Percentiles rank a stretch among this genome's conserved stretches.
These are phyloP conservation scores for Dorcoceras hygrometricum DNA, from an alignment of 257 asterid genomes.

Conservation along the genomic window DNA sequence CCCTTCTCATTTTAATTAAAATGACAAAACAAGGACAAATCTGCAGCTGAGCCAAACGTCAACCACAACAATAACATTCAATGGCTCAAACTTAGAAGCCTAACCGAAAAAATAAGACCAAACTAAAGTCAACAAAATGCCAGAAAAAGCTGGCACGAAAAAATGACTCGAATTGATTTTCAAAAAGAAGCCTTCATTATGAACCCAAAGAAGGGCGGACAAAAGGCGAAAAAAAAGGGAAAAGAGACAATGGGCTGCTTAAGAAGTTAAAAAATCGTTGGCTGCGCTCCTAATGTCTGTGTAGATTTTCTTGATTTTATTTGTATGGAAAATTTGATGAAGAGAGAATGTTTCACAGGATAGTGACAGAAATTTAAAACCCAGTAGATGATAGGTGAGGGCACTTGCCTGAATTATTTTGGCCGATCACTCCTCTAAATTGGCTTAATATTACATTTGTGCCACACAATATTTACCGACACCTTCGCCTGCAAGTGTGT, in stretches of 20 bases:
- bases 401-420: background rate
- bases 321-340: slow-evolving; percentile 10
- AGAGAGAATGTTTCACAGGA: slow-evolving; percentile 32
- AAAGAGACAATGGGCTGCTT: background rate
- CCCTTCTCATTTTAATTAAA: background rate
- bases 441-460: slow-evolving; percentile 15
- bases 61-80: slow-evolving; percentile 10
- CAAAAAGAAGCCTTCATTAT: slow-evolving; percentile 1
- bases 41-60: background rate
- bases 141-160: slow-evolving; percentile 22
- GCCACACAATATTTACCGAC: background rate
- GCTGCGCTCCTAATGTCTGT: background rate
- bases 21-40: slow-evolving; percentile 19
- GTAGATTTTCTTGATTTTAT: slow-evolving; percentile 7
- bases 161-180: slow-evolving; percentile 14
- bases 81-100: slow-evolving; percentile 17
- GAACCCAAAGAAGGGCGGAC: slow-evolving; percentile 4
- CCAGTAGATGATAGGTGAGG: slow-evolving; percentile 10
- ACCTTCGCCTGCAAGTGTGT: too few relatives aligned
- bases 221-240: slow-evolving; percentile 1
- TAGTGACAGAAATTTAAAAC: slow-evolving; percentile 23
- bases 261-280: background rate
- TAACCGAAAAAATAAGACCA: background rate
- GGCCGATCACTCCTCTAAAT: slow-evolving; percentile 19
- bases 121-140: slow-evolving; percentile 7